These are phyloP conservation scores for Neobulgaria alba DNA, from an alignment of 2,329 filamentous ascomycete species.

Conservation along the genomic window DNA sequence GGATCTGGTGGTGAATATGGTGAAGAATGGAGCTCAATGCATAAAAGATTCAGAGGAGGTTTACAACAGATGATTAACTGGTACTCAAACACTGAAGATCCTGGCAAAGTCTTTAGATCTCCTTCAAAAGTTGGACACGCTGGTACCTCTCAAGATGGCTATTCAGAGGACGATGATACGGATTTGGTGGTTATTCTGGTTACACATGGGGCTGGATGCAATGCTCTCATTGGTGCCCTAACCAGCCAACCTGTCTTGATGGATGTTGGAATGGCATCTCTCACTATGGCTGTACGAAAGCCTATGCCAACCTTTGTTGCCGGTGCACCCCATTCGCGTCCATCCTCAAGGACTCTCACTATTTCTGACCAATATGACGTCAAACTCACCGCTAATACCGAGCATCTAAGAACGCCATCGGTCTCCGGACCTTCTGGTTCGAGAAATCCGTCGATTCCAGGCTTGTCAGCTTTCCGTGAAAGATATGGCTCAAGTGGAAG, in stretches of 20 bases:
- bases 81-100: constrained; percentile 56
- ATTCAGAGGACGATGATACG: constrained; percentile 50
- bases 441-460: constrained; percentile 27
- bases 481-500: constrained; percentile 13
- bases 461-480: constrained; percentile 22
- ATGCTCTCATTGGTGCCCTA: constrained; percentile 85
- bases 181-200: constrained; percentile 81
- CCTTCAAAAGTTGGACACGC: constrained; percentile 32
- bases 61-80: constrained; percentile 72
- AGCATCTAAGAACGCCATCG: constrained; percentile 51
- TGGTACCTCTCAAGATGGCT: constrained; percentile 31
- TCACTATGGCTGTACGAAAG: constrained; percentile 76
- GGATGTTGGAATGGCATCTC: constrained; percentile 80
- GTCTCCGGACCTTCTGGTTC: constrained; percentile 31
- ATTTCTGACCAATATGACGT: constrained; percentile 63
- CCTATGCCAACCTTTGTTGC: constrained; percentile 18
- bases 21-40: constrained; percentile 96
- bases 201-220: constrained; percentile 92
- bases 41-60: constrained; percentile 76
- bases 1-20: constrained; percentile 80
- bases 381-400: constrained; percentile 63
- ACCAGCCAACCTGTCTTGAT: constrained; percentile 86
- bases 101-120: constrained; percentile 38
- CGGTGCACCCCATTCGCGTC: constrained; percentile 31
- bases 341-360: constrained; percentile 31